Evolutionary conservation across 306 rosid species (phyloP), one percentile per base, ranked within the genome.

Genomic region (Gynostemma pentaphyllum): DNA sequence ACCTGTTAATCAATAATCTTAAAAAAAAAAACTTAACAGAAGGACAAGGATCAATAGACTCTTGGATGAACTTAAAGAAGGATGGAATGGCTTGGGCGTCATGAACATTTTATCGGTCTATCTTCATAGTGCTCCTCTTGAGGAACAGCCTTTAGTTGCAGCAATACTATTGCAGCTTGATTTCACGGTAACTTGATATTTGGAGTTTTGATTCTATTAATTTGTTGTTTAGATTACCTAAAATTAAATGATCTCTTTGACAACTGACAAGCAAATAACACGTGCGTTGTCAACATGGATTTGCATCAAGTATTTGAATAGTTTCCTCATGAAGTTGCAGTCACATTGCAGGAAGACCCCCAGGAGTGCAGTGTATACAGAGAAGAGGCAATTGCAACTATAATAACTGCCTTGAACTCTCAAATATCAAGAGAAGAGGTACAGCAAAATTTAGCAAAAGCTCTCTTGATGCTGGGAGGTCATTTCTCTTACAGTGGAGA

Each of bases 341-440:
- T 74, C 70, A 70, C 80, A 66, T 81, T 85, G 88, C 90, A 90
- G 97, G 95, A 79, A 71, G 88, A 85, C 68, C 74, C 82, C 70
- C 60, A 67, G 60, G 76, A 71, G 45, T 71, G 80, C 32, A 90
- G 94, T 70, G 64, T 85, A 62, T 85, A 79, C 68, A 83, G 97
- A 78, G 82, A 78, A 78, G 97, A 90, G 71, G 97, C 95, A 5
- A 69, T 87, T 10, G 90, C 83, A 26, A 78, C 87, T 24, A 39
- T 87, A 37, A 81, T 80, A 74, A 72, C 30, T 26, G 62, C 87
- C 37, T 85, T 87, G 64, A 73, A 81, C 67, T 79, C 81, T 68
- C 74, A 64, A 68, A 24, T 23, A 18, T 71, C 79, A 62, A 56
- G 62, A 14, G 80, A 70, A 39, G 66, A 71, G 39, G 72, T 75